These are phyloP conservation scores for Daedaleopsis nitida DNA, from an alignment of 768 basidiomycete species.

Conservation along the genomic window DNA sequence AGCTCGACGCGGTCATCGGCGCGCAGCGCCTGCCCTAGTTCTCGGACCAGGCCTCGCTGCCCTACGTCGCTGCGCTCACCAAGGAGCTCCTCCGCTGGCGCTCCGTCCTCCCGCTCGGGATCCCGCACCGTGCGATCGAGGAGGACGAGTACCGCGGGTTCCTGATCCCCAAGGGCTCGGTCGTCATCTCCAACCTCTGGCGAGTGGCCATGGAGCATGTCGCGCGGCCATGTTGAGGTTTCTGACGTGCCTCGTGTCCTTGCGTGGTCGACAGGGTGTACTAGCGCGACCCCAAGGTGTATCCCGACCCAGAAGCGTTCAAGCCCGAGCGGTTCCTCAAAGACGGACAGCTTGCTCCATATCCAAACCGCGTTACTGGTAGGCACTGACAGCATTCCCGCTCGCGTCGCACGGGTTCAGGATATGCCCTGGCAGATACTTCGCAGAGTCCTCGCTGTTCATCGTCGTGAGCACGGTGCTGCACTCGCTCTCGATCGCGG, in stretches of 20 bases:
- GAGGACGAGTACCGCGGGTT: conserved; percentile 17
- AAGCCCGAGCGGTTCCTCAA: conserved; percentile 23
- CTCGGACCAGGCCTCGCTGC: conserved; percentile 22
- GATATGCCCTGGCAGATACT: conserved; percentile 25
- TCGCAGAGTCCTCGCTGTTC: conserved; percentile 18
- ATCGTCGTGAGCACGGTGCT: conserved; percentile 23
- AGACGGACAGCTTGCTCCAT: conserved; percentile 12
- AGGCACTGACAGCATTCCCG: too few species aligned
- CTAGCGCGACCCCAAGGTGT: conserved; percentile 11
- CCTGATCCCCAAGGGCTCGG: conserved; percentile 13
- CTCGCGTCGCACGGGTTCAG: conserved; percentile 12
- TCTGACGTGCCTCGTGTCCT: too few species aligned
- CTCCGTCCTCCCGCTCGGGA: conserved; percentile 25
- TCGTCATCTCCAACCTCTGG: conserved; percentile 14
- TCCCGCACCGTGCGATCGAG: conserved; percentile 10
- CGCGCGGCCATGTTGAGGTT: too few species aligned
- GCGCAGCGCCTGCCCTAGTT: conserved; percentile 27
- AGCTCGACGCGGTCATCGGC: conserved; percentile 32
- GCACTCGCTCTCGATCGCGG: conserved; percentile 19
- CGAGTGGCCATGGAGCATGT: neutral
- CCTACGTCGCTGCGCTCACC: conserved; percentile 27
- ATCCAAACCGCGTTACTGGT: too few species aligned
- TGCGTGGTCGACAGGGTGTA: conserved; percentile 8
- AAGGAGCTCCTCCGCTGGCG: conserved; percentile 31
- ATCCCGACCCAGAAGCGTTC: conserved; percentile 25